Conservation (phyloP, 257 asterid genomes). For the Solanum etuberosum region DNA sequence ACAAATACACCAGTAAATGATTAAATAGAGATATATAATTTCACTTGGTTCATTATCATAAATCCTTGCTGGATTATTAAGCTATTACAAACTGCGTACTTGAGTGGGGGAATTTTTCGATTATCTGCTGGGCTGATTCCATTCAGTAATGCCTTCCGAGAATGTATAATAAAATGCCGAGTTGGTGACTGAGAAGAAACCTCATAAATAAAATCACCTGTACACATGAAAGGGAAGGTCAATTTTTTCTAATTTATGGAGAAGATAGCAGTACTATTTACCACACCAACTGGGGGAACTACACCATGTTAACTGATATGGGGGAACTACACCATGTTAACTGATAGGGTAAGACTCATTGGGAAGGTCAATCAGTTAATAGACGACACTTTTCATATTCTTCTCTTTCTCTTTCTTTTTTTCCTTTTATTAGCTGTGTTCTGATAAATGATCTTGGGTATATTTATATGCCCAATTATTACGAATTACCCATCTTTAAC, state of each 20-base stretch:
- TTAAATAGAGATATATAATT: background rate
- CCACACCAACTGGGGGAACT: background rate
- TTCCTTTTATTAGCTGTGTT: background rate
- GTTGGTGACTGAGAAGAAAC: slow-evolving; percentile 91
- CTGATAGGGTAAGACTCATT: background rate
- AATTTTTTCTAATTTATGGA: background rate
- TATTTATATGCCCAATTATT: no score
- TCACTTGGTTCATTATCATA: background rate
- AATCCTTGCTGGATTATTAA: background rate
- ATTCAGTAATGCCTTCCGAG: slow-evolving; percentile 88
- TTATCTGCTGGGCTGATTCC: slow-evolving; percentile 92
- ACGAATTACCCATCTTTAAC: no score
- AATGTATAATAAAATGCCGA: slow-evolving; percentile 86
- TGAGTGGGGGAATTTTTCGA: slow-evolving; percentile 84
- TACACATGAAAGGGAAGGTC: slow-evolving; percentile 13
- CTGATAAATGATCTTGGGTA: no score
- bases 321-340: background rate
- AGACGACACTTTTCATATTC: background rate
- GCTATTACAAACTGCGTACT: slow-evolving; percentile 27
- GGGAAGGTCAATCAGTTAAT: background rate
- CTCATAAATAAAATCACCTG: slow-evolving; percentile 88
- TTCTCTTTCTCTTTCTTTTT: background rate
- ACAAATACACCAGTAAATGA: background rate
- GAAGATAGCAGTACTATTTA: background rate
- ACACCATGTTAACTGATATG: background rate